Base-by-base conservation (phyloP, 2,329 filamentous ascomycete species). In the Hypoxylon sp. region DNA sequence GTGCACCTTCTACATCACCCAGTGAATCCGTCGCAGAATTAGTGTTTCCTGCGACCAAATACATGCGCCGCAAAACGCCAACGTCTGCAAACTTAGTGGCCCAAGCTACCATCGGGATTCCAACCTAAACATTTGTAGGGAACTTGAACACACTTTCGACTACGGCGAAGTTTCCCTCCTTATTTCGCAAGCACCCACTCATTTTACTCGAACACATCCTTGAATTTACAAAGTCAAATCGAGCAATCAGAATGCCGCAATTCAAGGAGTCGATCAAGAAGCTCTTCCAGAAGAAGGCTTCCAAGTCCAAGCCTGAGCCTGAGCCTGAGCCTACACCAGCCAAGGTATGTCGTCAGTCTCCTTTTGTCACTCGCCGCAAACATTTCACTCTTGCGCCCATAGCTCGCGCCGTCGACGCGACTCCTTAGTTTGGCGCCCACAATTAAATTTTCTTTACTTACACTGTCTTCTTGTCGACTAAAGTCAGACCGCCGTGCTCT, bases 231-330 rank as follows among this genome's bases (percentile, higher is more conserved):
- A n/a, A n/a, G n/a, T n/a, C n/a, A n/a, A n/a, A n/a, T n/a, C n/a
- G n/a, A n/a, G n/a, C n/a, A n/a, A n/a, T n/a, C n/a, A n/a, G n/a
- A n/a, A n/a, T 58, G 55, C 14, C 55, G 37, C 17, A 13, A 10
- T n/a, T 51, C 30, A 25, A 33, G 8, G 25, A 56, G 37, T 25
- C 33, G n/a, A 6, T 61, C 10, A 68, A 65, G 54, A 62, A 56
- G 31, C 8, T 46, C 4, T 51, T 44, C 25, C 2, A 27, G 3
- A 27, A 27, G 25, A 27, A 27, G 25, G 25, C 25, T 20, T 5
- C 25, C 25, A 27, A 20, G 20, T 20, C 20, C 20, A 20, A 27
- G 25, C 25, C 25, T 3, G 5, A 27, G 25, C 25, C 25, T 27
- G 25, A 3, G 25, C 25, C 25, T 27, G 25, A 27, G 25, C 25